Conservation (phyloP, 768 basidiomycete species). For the Tylopilus intermedius region DNA sequence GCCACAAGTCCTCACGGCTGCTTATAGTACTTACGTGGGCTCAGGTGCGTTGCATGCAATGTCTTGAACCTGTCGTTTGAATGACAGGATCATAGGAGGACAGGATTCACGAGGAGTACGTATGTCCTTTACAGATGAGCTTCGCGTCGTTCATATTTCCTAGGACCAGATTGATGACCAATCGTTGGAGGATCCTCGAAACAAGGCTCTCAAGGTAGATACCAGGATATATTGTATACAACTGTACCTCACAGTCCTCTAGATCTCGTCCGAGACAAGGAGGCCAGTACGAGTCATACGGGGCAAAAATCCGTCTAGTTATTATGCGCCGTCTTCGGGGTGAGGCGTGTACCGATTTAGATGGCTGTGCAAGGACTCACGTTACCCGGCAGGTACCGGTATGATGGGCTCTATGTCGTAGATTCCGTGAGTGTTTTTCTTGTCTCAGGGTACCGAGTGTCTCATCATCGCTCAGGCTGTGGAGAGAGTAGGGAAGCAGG, state of each 20-base stretch:
- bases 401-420: constrained; percentile 31
- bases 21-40: constrained; percentile 33
- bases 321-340: constrained; percentile 23
- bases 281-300: constrained; percentile 37
- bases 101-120: constrained; percentile 18
- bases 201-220: constrained; percentile 21
- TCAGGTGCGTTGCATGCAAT: constrained; percentile 15
- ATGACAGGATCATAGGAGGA: constrained; percentile 15
- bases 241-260: background rate
- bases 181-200: constrained; percentile 18
- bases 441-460: background rate
- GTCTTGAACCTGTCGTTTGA: background rate
- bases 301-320: constrained; percentile 19
- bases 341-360: constrained; percentile 3
- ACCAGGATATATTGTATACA: background rate
- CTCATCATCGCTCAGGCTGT: constrained; percentile 16
- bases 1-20: background rate
- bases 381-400: constrained; percentile 23
- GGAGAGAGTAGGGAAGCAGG: constrained; percentile 15
- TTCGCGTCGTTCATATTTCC: background rate
- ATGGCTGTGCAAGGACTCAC: background rate
- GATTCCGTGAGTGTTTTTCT: constrained; percentile 14
- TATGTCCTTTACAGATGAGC: background rate
- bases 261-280: constrained; percentile 29
- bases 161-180: constrained; percentile 24